Evolutionary conservation across 768 basidiomycete genomes (phyloP).

Genomic region (Tulasnella sp.): DNA sequence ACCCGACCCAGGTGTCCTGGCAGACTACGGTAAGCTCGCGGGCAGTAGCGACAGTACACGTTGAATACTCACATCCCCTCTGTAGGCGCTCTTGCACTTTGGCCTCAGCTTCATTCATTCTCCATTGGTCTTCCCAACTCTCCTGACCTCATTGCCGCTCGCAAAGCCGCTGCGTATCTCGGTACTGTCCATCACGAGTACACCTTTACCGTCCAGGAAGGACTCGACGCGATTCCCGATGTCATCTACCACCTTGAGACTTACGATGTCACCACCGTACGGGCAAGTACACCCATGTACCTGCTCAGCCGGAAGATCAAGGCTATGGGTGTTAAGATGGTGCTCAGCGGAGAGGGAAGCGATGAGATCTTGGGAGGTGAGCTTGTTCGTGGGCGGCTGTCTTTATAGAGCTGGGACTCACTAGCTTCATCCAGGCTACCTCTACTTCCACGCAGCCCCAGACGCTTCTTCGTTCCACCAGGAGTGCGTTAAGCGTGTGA

Average conservation of each 20-base stretch:
- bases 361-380: slow-evolving; percentile 95
- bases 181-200: slow-evolving; percentile 97
- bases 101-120: slow-evolving; percentile 97
- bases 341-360: slow-evolving; percentile 92
- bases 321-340: slow-evolving; percentile 99
- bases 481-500: slow-evolving; percentile 88
- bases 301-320: slow-evolving; percentile 97
- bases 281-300: slow-evolving; percentile 98
- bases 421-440: slow-evolving; percentile 55
- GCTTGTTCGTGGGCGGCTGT: background rate
- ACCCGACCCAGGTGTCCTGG: background rate
- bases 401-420: background rate
- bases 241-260: slow-evolving; percentile 98
- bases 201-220: slow-evolving; percentile 96
- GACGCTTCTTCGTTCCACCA: slow-evolving; percentile 84
- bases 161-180: slow-evolving; percentile 85
- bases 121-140: slow-evolving; percentile 92
- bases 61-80: background rate
- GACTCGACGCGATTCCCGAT: slow-evolving; percentile 92
- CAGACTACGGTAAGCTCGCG: slow-evolving; percentile 41
- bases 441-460: slow-evolving; percentile 99
- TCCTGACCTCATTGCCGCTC: slow-evolving; percentile 88
- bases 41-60: slow-evolving; percentile 17
- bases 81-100: slow-evolving; percentile 65
- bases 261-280: slow-evolving; percentile 96